Evolutionary conservation across 768 basidiomycete species (phyloP), one percentile per base, ranked within the genome.

Genomic region (Hygrocybe punicea): DNA sequence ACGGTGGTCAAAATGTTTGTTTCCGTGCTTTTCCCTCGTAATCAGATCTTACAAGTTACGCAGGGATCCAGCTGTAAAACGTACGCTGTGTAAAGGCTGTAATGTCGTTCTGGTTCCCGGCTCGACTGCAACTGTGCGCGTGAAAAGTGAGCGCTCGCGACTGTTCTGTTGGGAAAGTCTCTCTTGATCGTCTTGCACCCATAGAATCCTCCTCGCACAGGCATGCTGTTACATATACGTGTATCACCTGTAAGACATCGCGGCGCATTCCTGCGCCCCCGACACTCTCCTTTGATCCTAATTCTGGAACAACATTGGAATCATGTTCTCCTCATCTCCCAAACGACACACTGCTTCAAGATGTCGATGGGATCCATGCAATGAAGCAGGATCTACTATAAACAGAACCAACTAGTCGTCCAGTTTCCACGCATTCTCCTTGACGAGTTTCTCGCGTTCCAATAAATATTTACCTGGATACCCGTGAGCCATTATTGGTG

Each of bases 11-110:
- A 84, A 65, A 84, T 93, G 92, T 93, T 37, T 42, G 82, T 72
- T 36, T 57, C 16, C 49, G 14, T 42, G 33, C 51, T 34, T 40
- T 63, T 6, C 24, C 7, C 10, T 40, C 45, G 8, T 46, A 57
- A 36, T 29, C 29, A 39, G 24, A 17, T 21, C n/a, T 51, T 35
- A 60, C 35, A 19, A 29, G 53, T 24, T 36, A 21, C 1, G 44
- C 60, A 93, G 92, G 63, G 92, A 94, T 67, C 91, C 92, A 0
- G 74, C 81, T 1, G 78, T 94, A n/a, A 95, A 94, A 67, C 85
- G 92, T 10, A 83, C 85, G 1, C 63, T 93, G 6, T 95, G 92
- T 72, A 84, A 81, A 66, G 75, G 76, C 1, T 95, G 92, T 64
- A 76, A 81, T 55, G 67, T 75, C 0, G 76, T 86, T 7, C 75